Evolutionary conservation across 1,284 basidiomycete species (phyloP), one percentile per base, ranked within the genome.

Genomic region (Somion occarium): DNA sequence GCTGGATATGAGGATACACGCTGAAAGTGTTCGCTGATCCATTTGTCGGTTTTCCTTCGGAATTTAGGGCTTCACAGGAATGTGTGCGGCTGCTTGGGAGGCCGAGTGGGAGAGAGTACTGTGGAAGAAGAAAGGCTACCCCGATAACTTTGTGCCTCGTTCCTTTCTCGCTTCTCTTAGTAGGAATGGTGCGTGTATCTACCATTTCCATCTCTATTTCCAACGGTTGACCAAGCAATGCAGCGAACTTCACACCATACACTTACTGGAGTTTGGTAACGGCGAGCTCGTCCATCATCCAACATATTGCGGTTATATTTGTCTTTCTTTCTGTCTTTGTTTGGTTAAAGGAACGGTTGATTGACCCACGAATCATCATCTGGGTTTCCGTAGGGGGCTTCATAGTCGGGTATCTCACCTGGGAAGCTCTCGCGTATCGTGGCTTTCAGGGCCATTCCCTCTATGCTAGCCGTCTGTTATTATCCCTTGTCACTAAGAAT

Each of bases 61-160:
- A 34, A 7, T 34, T 34, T 34, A 15, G 15, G 30, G 7, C 30
- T 15, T 15, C 37, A 38, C 37, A 48, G 18, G 44, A 23, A 48
- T 48, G 46, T 38, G 30, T 12, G 46, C 25, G 3, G 34, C 15
- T 44, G 60, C 66, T 56, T 94, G 90, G 88, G 80, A 85, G 65
- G 59, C 52, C 42, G 62, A 71, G 57, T 96, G 92, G 90, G 81
- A 86, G 64, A 89, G 85, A 63, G 75, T 90, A n/a, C 79, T 98
- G 18, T 97, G 93, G 92, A 84, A 84, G 63, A 72, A 68, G 54
- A 88, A 89, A 63, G 73, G 79, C 3, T 89, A 79, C 64, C 83
- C 89, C 13, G 94, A 97, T 70, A 93, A 95, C 66, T 83, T 93
- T 69, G 86, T 97, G 47, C 88, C 90, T 9, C 70, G 71, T 2